Evolutionary conservation across 192 early-diverging fungal genomes (phyloP), one percentile per base, ranked within the genome.

Genomic region (Linnemannia zychae): DNA sequence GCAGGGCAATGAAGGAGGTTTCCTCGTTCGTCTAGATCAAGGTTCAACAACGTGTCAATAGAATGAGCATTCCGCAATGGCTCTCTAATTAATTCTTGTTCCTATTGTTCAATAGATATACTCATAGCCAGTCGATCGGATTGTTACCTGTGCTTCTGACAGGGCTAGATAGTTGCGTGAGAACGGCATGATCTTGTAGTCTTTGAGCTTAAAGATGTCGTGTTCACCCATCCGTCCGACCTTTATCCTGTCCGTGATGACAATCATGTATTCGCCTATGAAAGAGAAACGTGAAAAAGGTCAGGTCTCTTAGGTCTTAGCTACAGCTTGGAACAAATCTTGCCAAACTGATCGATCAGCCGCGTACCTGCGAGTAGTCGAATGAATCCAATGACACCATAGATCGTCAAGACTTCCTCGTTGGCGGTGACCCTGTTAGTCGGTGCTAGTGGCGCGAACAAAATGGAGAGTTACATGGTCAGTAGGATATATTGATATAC

Each of bases 241-340:
- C 68, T 87, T 88, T 66, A 87, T 87, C 37, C 94, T 88, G 13
- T 92, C 91, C 15, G 94, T 96, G 40, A 96, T 91, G 49, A 95
- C 91, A 38, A 97, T 87, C 74, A 97, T 87, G 75, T 96, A 93
- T 68, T 94, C 93, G n/a, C 96, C 96, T 96, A 68, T 60, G n/a
- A n/a, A n/a, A n/a, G 34, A 13, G 66, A 40, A 71, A 33, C 28
- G 28, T 17, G 28, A 2, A 49, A 31, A 11, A 13, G 24, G 12
- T 63, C 57, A 63, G 57, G 0, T 63, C 28, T 31, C 3, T 3
- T 12, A 31, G 15, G 57, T 3, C 31, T 63, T 0, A 63, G 28
- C 57, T 31, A 12, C 7, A 28, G 53, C 22, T 24, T 24, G 1
- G 22, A 31, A 31, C 28, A 31, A 15, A 15, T 28, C 3, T 3